Base-by-base conservation (phyloP, 192 early-diverging fungal genomes). In the Cladochytrium replicatum region DNA sequence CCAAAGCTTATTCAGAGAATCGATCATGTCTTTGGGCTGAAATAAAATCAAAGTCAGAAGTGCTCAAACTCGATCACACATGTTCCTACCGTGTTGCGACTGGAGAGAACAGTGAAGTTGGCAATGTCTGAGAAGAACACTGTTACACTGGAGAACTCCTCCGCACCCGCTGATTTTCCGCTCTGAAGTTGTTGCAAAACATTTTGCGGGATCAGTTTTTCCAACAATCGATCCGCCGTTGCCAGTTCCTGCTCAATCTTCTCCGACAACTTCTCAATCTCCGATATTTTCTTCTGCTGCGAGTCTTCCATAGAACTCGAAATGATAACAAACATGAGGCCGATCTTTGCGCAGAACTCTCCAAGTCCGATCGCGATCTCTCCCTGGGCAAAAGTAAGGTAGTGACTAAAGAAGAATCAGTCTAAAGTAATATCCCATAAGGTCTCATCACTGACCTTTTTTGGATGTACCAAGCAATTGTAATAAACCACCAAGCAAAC, bases 51-150 rank as follows among this genome's bases (percentile, higher is more conserved):
- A 37, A 13, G 13, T 17, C 34, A 37, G 17, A 37, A 37, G 34
- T 37, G n/a, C n/a, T n/a, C n/a, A n/a, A n/a, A n/a, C n/a, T n/a
- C n/a, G n/a, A n/a, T n/a, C n/a, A n/a, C n/a, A n/a, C n/a, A 6
- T 8, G 42, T 6, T 11, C 42, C 26, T 17, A 43, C 42, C 7
- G 19, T 25, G 42, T 19, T 43, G 21, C 59, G 37, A 27, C 44
- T 43, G n/a, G 66, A 63, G 29, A 66, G 30, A 9, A 32, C 23
- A 29, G 41, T 60, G 41, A 68, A 69, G 60, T 67, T 67, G 46
- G 58, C 57, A 21, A 69, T 63, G 30, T 69, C 67, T 11, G 52
- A 56, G 42, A 69, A 69, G 54, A 69, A 69, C 19, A 69, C 59
- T 6, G 67, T 67, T 7, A 69, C 67, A 4, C 38, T 48, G 11